Percentiles rank a stretch among this genome's conserved stretches.
phyloP scores from a whole-genome alignment of 495 filamentous ascomycete genomes.

The Xylaria bambusicola region DNA sequence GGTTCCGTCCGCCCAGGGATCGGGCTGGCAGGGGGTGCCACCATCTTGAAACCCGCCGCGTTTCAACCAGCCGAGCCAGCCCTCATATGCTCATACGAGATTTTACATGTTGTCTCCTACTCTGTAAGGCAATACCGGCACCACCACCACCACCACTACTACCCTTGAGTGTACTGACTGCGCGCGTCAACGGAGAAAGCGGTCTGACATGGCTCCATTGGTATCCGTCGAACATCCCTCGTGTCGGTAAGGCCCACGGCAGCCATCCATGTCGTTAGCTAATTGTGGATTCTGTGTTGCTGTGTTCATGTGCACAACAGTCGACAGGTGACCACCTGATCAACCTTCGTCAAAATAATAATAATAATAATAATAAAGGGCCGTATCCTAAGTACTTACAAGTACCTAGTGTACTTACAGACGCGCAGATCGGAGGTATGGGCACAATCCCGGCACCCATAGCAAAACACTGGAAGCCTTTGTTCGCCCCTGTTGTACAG shows the following conservation, averaged over 20 bases:
- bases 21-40: slow-evolving; percentile 17
- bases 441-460: slow-evolving; percentile 2
- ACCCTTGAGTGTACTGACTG: no score
- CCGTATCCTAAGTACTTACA: no score
- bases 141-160: no score
- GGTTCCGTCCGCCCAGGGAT: no score
- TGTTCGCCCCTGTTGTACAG: neutral
- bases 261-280: neutral
- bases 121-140: no score
- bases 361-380: no score
- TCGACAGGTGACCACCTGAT: neutral
- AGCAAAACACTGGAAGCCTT: neutral
- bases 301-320: neutral
- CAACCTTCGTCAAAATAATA: neutral
- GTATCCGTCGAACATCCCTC: slow-evolving; percentile 11
- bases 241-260: slow-evolving; percentile 7
- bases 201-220: neutral
- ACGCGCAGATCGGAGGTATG: neutral
- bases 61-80: slow-evolving; percentile 37
- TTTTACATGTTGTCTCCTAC: neutral
- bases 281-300: no score
- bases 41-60: slow-evolving; percentile 36
- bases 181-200: neutral
- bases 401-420: no score
- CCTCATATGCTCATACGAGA: slow-evolving; percentile 21